Base-by-base conservation (phyloP, 768 basidiomycete genomes). In the Cyathus striatus region DNA sequence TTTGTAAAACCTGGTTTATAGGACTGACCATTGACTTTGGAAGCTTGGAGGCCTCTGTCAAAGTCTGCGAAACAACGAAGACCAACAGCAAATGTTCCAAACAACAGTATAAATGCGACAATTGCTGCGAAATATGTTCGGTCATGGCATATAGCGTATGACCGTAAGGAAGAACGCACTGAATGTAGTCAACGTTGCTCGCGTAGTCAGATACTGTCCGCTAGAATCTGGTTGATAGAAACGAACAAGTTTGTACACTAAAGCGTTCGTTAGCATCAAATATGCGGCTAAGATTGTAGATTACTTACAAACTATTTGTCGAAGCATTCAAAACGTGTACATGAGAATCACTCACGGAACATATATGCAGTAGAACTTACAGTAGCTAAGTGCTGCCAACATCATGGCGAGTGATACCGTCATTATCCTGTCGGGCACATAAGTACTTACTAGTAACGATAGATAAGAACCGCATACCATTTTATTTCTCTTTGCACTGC, bases 181-280 rank as follows among this genome's bases (percentile, higher is more conserved):
- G 69, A 91, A 92, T 23, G 80, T 72, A 3, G 88, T 89, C 10
- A 92, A 66, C 6, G 90, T 87, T 40, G 79, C 82, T 41, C 89
- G 73, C 16, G 89, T 90, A n/a, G 86, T 79, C 18, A 60, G 52
- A 53, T 92, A 92, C 49, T 73, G 67, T 1, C 30, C 50, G 36
- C 60, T 49, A 5, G 84, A 79, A 3, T 54, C 47, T 3, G 87
- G 86, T 20, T 78, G 64, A 56, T 86, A 92, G 66, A 91, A 87
- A 17, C 90, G 81, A 46, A 83, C 78, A n/a, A 92, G 73, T 56
- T 92, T 92, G 61, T 84, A 92, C 39, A 91, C 85, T 90, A 44
- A 12, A 21, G 21, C 10, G 10, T n/a, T n/a, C n/a, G n/a, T n/a
- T n/a, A n/a, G n/a, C n/a, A n/a, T n/a, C n/a, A n/a, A n/a, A n/a